Base-by-base conservation (phyloP, 768 basidiomycete genomes). In the Tricholoma sp. region DNA sequence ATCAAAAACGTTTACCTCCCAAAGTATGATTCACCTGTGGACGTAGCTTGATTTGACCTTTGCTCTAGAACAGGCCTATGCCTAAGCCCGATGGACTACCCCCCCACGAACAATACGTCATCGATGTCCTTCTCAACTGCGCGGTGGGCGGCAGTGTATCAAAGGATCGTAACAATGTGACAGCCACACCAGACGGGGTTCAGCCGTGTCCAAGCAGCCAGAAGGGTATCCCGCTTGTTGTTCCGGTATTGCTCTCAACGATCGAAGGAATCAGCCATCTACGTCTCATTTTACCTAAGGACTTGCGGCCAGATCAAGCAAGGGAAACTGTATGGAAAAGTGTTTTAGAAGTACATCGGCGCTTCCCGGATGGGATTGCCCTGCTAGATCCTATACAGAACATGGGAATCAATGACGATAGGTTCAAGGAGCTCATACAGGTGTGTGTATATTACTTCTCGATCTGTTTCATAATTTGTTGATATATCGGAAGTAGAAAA, bases 341-440 rank as follows among this genome's bases (percentile, higher is more conserved):
- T 59, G 83, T 98, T 14, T 68, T 86, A 31, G 96, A 98, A 69
- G 91, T 97, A n/a, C 86, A 94, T 58, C 81, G 86, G 56, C 82
- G 95, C 50, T 94, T 94, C 73, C 91, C 94, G 0, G 83, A 92
- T 47, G 94, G 94, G 1, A 84, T 98, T 55, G 75, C 89, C 0
- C 73, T 95, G 7, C 78, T 99, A 10, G 97, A 98, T 67, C 97
- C 97, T 0, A 77, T 98, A 27, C 80, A 91, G 66, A 93, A 98
- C 68, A 94, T 98, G 94, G 87, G 85, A 9, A 97, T 99, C 69
- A 92, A 89, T 57, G 97, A 98, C 63, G 90, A 91, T 34, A 93
- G 90, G 63, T 99, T 99, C 75, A 83, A 83, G 66, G 83, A 85
- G 50, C 80, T 98, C 0, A 81, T 98, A 55, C 83, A 91, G 73